Conservation (phyloP, 441 rosid genomes). For the Aquilaria agallochum region DNA sequence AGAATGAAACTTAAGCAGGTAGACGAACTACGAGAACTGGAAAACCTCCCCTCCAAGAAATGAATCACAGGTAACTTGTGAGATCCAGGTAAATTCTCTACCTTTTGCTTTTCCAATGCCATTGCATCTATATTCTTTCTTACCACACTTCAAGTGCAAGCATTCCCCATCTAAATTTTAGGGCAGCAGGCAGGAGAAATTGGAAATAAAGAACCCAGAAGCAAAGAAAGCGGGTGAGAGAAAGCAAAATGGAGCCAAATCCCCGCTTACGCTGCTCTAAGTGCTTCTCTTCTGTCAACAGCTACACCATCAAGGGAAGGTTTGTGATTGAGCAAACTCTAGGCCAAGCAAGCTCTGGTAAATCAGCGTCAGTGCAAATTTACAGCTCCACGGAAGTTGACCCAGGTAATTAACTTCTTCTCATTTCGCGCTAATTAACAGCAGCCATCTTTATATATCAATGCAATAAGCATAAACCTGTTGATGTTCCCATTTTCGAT, state of each 20-base stretch:
- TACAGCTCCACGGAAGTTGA: conserved; percentile 41
- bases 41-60: no score
- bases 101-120: not conserved
- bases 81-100: not conserved
- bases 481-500: conserved; percentile 14
- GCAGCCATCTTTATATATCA: not conserved
- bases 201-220: not conserved
- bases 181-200: no score
- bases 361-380: conserved; percentile 40
- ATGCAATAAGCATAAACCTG: not conserved
- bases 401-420: conserved; percentile 34
- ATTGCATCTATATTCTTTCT: not conserved
- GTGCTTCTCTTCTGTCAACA: conserved; percentile 2
- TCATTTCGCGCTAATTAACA: not conserved
- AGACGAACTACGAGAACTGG: no score
- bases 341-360: conserved; percentile 47
- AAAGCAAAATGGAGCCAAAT: conserved; percentile 13
- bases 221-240: not conserved
- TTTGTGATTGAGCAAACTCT: conserved; percentile 29
- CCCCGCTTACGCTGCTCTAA: not conserved
- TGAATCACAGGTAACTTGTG: no score
- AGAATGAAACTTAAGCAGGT: no score
- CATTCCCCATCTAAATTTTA: not conserved
- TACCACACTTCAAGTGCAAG: not conserved
- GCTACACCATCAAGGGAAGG: conserved; percentile 33